A percentile compares a stretch with the other conserved stretches of the same genome.
Evolutionary conservation across 257 asterid species (phyloP).

Genomic region (Nicotiana undulata): DNA sequence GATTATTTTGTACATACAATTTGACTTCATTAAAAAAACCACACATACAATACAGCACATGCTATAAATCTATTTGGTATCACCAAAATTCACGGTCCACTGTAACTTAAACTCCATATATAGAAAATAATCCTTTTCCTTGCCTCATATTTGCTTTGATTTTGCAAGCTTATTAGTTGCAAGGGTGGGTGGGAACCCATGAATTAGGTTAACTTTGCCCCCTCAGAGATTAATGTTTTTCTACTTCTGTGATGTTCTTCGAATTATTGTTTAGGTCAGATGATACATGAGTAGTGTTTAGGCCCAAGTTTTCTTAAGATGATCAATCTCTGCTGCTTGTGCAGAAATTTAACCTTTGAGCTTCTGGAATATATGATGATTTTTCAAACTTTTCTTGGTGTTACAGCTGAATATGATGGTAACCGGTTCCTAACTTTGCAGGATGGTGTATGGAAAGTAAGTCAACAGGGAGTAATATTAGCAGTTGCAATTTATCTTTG

Average conservation of each 20-base stretch:
- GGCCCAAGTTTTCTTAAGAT: background rate
- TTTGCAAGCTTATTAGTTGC: background rate
- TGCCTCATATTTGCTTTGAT: background rate
- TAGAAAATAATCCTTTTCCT: background rate
- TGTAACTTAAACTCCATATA: background rate
- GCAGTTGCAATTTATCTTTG: background rate
- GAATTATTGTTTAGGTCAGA: background rate
- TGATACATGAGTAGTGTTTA: background rate
- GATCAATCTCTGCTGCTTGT: background rate
- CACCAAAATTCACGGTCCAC: background rate
- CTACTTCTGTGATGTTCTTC: background rate
- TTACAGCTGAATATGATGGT: constrained; percentile 86
- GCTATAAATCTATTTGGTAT: background rate
- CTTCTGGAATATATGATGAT: background rate
- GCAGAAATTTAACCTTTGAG: background rate
- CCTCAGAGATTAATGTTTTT: background rate
- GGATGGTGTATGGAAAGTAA: constrained; percentile 85
- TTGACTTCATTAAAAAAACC: background rate
- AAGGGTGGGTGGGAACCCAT: background rate
- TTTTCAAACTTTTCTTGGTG: constrained; percentile 12
- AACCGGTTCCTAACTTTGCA: constrained; percentile 66
- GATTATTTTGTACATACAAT: too few relatives aligned
- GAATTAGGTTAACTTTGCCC: background rate
- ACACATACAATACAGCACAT: background rate
- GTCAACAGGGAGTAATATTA: constrained; percentile 21